phyloP scores from a whole-genome alignment of 164 flowering plant genomes.

The Litsea cubeba region DNA sequence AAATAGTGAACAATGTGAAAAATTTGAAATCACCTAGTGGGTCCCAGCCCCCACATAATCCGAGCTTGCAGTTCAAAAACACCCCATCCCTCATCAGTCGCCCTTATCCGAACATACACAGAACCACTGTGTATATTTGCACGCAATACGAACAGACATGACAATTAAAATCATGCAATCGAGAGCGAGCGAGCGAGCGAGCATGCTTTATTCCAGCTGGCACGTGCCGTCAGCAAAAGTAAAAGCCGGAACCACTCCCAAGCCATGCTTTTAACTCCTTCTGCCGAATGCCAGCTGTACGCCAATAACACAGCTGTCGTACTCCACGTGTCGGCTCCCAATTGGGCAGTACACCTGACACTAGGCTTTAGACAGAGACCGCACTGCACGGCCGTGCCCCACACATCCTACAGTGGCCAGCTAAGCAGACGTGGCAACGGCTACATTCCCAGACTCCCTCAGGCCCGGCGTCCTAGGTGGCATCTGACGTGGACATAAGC shows the following conservation, averaged over 20 bases:
- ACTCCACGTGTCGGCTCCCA: slow-evolving; percentile 9
- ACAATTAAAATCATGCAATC: too few species aligned
- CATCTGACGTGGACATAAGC: not conserved
- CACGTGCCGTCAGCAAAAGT: slow-evolving; percentile 11
- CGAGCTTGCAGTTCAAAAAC: not conserved
- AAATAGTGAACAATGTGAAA: too few species aligned
- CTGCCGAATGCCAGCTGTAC: slow-evolving; percentile 32
- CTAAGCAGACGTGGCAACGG: slow-evolving; percentile 37
- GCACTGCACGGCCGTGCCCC: slow-evolving; percentile 11
- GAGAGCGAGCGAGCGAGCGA: not conserved
- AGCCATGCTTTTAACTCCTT: not conserved
- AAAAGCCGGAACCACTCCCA: slow-evolving; percentile 3
- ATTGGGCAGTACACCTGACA: slow-evolving; percentile 16
- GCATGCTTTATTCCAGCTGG: slow-evolving; percentile 10
- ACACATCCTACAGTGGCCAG: slow-evolving; percentile 23
- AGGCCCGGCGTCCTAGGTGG: slow-evolving; percentile 14
- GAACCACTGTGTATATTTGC: not conserved
- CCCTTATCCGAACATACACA: not conserved
- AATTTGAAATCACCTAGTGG: too few species aligned
- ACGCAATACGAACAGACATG: not conserved
- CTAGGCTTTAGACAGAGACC: slow-evolving; percentile 23
- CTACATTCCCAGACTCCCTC: slow-evolving; percentile 22
- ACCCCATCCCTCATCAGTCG: not conserved
- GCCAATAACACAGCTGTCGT: slow-evolving; percentile 31
- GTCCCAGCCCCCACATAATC: too few species aligned